These are phyloP conservation scores for Diaporthe ampelina DNA, from an alignment of 2,329 filamentous ascomycete species.

Conservation along the genomic window DNA sequence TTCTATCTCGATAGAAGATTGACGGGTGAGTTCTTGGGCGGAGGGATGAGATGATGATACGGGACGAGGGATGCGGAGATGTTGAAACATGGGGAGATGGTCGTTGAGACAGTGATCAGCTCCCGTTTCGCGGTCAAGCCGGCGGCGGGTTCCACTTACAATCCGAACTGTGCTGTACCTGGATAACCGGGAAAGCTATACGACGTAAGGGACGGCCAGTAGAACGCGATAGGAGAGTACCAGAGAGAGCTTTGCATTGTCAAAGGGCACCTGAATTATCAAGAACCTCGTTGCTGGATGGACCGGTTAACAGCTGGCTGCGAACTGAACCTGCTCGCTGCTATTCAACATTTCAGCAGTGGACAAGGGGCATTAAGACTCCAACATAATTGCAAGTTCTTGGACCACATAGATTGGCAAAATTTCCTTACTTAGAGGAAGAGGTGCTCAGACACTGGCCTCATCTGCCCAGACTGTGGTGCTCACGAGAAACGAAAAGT, in stretches of 20 bases:
- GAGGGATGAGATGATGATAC: neutral
- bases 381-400: no score
- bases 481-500: no score
- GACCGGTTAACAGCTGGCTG: neutral
- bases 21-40: neutral
- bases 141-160: conserved; percentile 1
- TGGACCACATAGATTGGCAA: no score
- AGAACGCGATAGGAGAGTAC: neutral
- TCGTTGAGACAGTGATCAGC: conserved; percentile 19
- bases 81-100: conserved; percentile 21
- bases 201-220: no score
- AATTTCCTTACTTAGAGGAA: no score
- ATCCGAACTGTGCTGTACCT: neutral
- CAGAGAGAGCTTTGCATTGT: no score
- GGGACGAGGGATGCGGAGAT: conserved; percentile 24
- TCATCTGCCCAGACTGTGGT: no score
- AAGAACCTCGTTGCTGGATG: neutral
- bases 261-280: neutral
- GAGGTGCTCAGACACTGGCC: no score
- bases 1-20: neutral
- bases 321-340: neutral
- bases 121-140: neutral
- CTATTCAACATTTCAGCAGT: neutral
- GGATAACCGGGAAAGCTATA: neutral
- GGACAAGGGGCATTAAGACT: no score